Evolutionary conservation across 164 flowering plant species (phyloP), one percentile per base, ranked within the genome.

Genomic region (Taxillus chinensis): DNA sequence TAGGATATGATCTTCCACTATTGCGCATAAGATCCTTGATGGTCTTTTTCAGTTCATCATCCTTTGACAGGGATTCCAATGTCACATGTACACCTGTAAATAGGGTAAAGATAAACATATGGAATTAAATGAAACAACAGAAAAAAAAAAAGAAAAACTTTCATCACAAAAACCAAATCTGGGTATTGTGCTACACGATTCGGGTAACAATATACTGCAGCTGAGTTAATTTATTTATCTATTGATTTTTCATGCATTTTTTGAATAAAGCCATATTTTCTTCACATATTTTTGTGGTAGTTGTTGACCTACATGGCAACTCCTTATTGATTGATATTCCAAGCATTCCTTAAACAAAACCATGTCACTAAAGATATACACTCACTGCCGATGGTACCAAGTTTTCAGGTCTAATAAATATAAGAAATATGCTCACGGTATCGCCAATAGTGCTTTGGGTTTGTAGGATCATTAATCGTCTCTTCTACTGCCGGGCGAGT

Each of bases 401-500:
- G 0, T 27, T 27, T 27, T 27, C 27, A 27, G 27, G 27, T 13
- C 4, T 4, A 51, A 51, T 14, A 46, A 45, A 39, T 17, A 13
- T 8, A 62, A 52, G 6, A 40, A 11, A 4, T 39, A 42, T 7
- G 77, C 96, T 5, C 81, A 92, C 99, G 96, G 75, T 64, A 93
- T 80, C 99, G 77, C 99, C 99, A 93, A 70, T 93, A 93, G 71
- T 93, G 99, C 74, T 86, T 93, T 54, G 99, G 99, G 68, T 93
- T 90, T 52, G 97, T 88, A 8, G 99, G 99, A 70, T 90, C 87
- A 63, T 93, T 93, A 75, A 93, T 89, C 2, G 95, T 93, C 81
- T 93, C 99, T 78, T 93, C 97, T 12, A 64, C 62, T 0, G 96
- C 92, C 54, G 99, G 97, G 58, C 99, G 87, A 41, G 82, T 74